phyloP scores from a whole-genome alignment of 768 basidiomycete species.

The Cyclocybe aegerita region DNA sequence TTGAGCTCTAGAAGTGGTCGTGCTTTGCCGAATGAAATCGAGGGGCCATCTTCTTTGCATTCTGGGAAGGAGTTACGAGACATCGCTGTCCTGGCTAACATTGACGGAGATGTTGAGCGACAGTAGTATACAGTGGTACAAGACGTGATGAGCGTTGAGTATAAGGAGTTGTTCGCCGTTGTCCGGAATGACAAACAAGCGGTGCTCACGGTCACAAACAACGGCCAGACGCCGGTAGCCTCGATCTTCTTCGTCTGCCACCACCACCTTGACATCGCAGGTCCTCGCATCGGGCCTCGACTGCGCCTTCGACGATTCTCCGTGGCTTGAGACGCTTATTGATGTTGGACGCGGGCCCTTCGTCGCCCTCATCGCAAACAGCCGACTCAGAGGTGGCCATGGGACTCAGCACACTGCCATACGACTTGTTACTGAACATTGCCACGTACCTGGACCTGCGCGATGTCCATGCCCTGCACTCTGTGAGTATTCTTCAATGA shows the following conservation, averaged over 20 bases:
- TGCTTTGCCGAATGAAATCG: no score
- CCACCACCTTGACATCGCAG: neutral
- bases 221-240: no score
- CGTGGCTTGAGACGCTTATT: slow-evolving; percentile 1
- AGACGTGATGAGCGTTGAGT: no score
- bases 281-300: neutral
- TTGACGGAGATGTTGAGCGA: no score
- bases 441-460: slow-evolving; percentile 57
- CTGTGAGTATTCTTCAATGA: slow-evolving; percentile 41
- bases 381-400: slow-evolving; percentile 17
- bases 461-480: slow-evolving; percentile 61
- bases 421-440: slow-evolving; percentile 71
- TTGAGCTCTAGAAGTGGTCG: no score
- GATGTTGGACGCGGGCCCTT: slow-evolving; percentile 5
- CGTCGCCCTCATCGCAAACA: neutral
- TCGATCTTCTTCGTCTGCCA: neutral
- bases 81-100: no score
- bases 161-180: no score
- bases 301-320: neutral
- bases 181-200: no score
- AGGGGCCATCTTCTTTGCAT: no score
- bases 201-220: no score
- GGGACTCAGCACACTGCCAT: slow-evolving; percentile 52
- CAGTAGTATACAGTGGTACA: no score
- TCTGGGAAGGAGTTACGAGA: no score